Base-by-base conservation (phyloP, 768 basidiomycete species). In the Pleurotus djamor region DNA sequence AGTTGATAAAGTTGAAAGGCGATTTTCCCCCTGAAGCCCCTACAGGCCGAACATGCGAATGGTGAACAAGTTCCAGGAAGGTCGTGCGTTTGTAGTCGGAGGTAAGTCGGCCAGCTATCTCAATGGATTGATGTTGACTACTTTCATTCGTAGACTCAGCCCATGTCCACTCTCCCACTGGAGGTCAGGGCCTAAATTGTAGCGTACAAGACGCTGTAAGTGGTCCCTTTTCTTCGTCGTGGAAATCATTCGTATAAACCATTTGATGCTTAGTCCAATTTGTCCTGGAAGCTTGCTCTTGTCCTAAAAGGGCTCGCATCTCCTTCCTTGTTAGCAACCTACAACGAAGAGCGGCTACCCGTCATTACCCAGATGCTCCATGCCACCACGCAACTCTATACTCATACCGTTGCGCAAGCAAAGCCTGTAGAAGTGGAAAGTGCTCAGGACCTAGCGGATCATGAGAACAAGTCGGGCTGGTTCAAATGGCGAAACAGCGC, bases 251-350 rank as follows among this genome's bases (percentile, higher is more conserved):
- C 50, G 7, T 12, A 32, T 3, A 10, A 13, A 43, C 48, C 21
- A 28, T 1, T 28, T 45, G 16, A 58, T 16, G 16, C 48, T 16
- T 45, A 71, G 68, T 59, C 65, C 59, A 74, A 72, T 57, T 63
- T 74, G n/a, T 62, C 51, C 5, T 71, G 69, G 72, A 72, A 72
- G 59, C 59, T 72, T 5, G 61, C 71, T n/a, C 61, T 72, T 8
- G 70, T 70, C 5, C 54, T 63, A 37, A 69, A 69, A 48, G 60
- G 59, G 16, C 60, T 61, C 10, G 63, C 68, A 3, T 48, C 59
- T 7, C 61, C 57, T 14, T 58, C 52, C 41, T 69, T 65, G 57
- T 68, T 68, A 44, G 57, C 58, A 7, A 65, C 60, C 3, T 73
- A 70, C 61, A 64, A 62, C 52, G 16, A 49, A 10, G 71, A 73